phyloP scores from a whole-genome alignment of 768 basidiomycete genomes.

The Tylopilus subfusipes region DNA sequence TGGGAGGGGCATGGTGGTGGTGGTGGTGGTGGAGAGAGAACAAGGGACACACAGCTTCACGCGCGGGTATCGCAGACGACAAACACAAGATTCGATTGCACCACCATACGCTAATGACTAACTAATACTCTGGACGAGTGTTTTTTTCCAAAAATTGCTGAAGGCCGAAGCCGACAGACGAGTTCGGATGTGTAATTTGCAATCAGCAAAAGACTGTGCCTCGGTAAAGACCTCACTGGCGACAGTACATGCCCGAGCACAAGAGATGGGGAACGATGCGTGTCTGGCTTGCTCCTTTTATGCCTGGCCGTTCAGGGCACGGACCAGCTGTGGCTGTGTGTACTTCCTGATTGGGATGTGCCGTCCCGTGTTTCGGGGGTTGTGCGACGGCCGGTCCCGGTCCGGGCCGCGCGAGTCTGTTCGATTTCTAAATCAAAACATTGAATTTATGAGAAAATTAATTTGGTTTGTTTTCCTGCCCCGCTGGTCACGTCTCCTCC shows the following conservation, averaged over 20 bases:
- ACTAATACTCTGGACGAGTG: background rate
- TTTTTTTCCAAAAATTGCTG: background rate
- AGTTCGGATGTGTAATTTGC: background rate
- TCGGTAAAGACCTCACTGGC: background rate
- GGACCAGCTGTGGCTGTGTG: conserved; percentile 18
- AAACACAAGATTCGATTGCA: background rate
- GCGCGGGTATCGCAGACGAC: no score
- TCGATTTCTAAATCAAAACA: background rate
- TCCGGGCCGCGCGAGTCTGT: no score
- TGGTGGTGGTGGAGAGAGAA: conserved; percentile 34
- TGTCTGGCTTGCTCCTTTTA: background rate
- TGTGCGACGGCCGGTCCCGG: background rate
- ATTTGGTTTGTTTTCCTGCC: background rate
- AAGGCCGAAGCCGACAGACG: background rate
- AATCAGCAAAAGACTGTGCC: background rate
- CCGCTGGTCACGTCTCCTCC: background rate
- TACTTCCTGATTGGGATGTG: background rate
- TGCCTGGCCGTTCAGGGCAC: conserved; percentile 5
- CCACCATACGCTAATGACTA: background rate
- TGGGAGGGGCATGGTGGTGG: conserved; percentile 64
- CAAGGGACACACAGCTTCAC: background rate
- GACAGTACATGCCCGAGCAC: background rate
- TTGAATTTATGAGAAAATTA: background rate
- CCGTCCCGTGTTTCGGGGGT: background rate
- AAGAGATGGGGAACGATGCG: background rate